These are phyloP conservation scores for Kodamaea jinghongensis DNA, from an alignment of 805 yeast species.

Conservation along the genomic window DNA sequence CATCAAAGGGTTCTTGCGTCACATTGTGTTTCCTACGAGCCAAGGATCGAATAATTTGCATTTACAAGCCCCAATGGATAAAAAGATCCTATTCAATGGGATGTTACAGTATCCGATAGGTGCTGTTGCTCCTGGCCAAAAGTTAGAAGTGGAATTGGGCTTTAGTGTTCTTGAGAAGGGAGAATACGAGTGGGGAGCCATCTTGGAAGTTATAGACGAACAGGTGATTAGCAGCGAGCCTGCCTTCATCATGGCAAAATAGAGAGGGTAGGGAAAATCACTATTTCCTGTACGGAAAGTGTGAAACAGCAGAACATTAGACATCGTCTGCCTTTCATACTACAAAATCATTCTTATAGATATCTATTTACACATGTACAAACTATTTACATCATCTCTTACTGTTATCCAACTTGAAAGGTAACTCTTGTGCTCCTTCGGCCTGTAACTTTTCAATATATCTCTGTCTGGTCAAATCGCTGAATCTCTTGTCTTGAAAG, in stretches of 20 bases:
- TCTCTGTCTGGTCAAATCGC: slow-evolving; percentile 66
- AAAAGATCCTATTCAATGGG: slow-evolving; percentile 70
- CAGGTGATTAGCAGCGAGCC: slow-evolving; percentile 31
- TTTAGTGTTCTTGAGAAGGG: slow-evolving; percentile 73
- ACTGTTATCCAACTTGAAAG: slow-evolving; percentile 26
- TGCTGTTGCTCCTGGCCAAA: slow-evolving; percentile 42
- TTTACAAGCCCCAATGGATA: slow-evolving; percentile 43
- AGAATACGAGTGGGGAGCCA: slow-evolving; percentile 72
- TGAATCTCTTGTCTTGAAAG: slow-evolving; percentile 85
- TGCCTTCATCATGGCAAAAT: slow-evolving; percentile 27
- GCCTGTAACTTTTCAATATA: slow-evolving; percentile 70
- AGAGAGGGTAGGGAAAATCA: slow-evolving; percentile 8
- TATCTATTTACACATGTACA: background rate
- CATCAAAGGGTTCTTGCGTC: slow-evolving; percentile 58
- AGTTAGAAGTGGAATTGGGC: slow-evolving; percentile 46
- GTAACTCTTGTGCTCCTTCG: slow-evolving; percentile 50
- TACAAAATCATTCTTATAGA: background rate
- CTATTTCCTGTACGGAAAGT: too few species aligned
- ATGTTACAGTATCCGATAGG: slow-evolving; percentile 50
- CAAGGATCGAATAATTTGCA: slow-evolving; percentile 8
- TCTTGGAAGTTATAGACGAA: slow-evolving; percentile 27
- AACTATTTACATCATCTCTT: slow-evolving; percentile 10
- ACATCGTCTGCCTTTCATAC: too few species aligned
- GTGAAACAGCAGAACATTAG: too few species aligned
- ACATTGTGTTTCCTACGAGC: slow-evolving; percentile 46